Conservation (phyloP, 2,329 filamentous ascomycete genomes). For the Sporothrix mexicana region DNA sequence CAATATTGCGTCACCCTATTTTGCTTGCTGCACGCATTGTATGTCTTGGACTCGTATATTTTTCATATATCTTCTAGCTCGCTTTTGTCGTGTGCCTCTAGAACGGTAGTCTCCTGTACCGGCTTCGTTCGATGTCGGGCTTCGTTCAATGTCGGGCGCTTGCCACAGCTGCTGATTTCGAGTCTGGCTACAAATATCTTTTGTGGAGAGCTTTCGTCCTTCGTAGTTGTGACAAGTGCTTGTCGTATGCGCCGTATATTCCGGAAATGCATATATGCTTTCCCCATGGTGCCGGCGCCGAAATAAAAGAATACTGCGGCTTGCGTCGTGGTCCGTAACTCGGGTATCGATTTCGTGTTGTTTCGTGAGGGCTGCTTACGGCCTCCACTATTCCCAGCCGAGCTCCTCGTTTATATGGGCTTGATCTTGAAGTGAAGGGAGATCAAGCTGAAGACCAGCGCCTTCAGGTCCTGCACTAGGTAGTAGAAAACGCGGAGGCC, state of each 20-base stretch:
- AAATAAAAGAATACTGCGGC: not conserved
- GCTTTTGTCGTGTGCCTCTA: not conserved
- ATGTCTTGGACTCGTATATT: constrained; percentile 18
- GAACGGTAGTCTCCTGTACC: not conserved
- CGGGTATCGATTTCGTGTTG: constrained; percentile 29
- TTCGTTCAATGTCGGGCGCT: not conserved
- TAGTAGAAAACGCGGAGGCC: constrained; percentile 98
- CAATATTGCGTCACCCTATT: constrained; percentile 19
- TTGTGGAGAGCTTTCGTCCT: not conserved
- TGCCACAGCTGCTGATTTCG: not conserved
- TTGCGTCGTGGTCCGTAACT: constrained; percentile 8
- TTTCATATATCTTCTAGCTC: not conserved
- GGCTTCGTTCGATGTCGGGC: not conserved
- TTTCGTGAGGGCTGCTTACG: not conserved
- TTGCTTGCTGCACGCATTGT: too few species aligned
- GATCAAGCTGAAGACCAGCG: constrained; percentile 94
- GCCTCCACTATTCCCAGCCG: not conserved
- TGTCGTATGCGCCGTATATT: not conserved
- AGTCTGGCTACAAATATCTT: not conserved
- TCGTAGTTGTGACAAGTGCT: not conserved
- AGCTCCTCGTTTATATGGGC: constrained; percentile 60
- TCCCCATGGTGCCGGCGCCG: too few species aligned
- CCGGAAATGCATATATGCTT: not conserved
- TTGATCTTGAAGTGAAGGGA: constrained; percentile 97
- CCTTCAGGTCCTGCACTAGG: constrained; percentile 95